A percentile compares a stretch with the other conserved stretches of the same genome.
phyloP scores from a whole-genome alignment of 1,284 basidiomycete species.

The Stereum hirsutum region DNA sequence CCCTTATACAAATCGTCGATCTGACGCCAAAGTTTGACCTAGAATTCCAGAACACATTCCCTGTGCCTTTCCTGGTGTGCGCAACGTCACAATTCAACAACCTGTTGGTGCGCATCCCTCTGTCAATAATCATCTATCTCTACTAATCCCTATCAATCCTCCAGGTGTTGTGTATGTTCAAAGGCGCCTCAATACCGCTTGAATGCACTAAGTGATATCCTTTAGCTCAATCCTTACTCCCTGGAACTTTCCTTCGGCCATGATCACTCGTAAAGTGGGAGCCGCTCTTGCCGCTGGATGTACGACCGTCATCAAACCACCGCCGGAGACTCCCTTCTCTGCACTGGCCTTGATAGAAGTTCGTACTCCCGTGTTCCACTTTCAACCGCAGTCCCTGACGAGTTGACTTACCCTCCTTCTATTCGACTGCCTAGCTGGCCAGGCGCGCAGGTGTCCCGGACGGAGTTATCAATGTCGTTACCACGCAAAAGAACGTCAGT shows the following conservation, averaged over 20 bases:
- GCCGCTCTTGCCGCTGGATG: conserved; percentile 93
- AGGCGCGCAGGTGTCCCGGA: conserved; percentile 86
- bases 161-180: conserved; percentile 51
- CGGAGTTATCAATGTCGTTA: conserved; percentile 93
- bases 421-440: conserved; percentile 57
- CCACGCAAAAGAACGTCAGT: conserved; percentile 72
- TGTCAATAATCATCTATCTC: conserved; percentile 13
- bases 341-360: conserved; percentile 84
- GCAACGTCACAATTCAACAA: conserved; percentile 93
- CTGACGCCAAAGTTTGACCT: background rate
- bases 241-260: conserved; percentile 93
- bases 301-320: conserved; percentile 92
- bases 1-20: background rate
- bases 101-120: conserved; percentile 89
- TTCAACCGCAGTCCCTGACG: conserved; percentile 1
- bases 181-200: background rate
- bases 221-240: conserved; percentile 68
- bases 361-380: conserved; percentile 7
- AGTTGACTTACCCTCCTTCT: background rate
- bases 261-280: conserved; percentile 86
- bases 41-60: conserved; percentile 77
- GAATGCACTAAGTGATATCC: background rate
- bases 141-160: background rate
- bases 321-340: conserved; percentile 93
- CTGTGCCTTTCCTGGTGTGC: conserved; percentile 57